Conservation (phyloP, 257 asterid genomes). For the Ocimum tenuiflorum region DNA sequence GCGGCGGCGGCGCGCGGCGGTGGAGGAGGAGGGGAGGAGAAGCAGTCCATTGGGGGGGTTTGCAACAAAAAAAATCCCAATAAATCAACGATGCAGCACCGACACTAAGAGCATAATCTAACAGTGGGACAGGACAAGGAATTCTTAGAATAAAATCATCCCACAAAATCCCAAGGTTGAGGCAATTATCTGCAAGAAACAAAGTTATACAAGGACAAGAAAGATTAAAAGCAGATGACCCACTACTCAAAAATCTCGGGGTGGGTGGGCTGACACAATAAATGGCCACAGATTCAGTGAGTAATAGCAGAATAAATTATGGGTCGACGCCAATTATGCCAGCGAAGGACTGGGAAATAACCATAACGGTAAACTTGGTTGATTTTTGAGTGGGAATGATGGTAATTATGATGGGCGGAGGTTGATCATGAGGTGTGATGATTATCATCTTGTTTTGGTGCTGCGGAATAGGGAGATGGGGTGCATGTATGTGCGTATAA, state of each 20-base stretch:
- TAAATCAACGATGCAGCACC: slow-evolving; percentile 20
- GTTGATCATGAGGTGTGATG: not conserved
- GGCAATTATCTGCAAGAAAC: slow-evolving; percentile 7
- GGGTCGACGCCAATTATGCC: slow-evolving; percentile 23
- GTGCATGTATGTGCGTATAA: not conserved
- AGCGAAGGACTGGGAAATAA: slow-evolving; percentile 14
- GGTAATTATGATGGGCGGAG: slow-evolving; percentile 18
- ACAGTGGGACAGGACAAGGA: not conserved
- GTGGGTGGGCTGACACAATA: slow-evolving; percentile 34
- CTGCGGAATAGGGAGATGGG: not conserved
- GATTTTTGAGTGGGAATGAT: not conserved
- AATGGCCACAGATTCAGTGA: slow-evolving; percentile 28
- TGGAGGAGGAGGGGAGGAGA: slow-evolving; percentile 25
- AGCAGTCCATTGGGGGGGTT: slow-evolving; percentile 17
- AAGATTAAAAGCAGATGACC: slow-evolving; percentile 34
- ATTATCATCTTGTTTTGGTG: not conserved
- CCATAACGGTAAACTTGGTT: slow-evolving; percentile 5
- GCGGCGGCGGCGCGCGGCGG: slow-evolving; percentile 18
- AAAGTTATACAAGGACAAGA: slow-evolving; percentile 6
- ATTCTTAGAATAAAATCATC: slow-evolving; percentile 12
- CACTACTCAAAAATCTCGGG: slow-evolving; percentile 14
- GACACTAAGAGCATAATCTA: slow-evolving; percentile 14
- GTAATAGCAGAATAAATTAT: not conserved
- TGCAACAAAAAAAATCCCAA: not conserved
- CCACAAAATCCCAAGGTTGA: not conserved